Conservation (phyloP, 345 rosid genomes). For the Clausena lansium region DNA sequence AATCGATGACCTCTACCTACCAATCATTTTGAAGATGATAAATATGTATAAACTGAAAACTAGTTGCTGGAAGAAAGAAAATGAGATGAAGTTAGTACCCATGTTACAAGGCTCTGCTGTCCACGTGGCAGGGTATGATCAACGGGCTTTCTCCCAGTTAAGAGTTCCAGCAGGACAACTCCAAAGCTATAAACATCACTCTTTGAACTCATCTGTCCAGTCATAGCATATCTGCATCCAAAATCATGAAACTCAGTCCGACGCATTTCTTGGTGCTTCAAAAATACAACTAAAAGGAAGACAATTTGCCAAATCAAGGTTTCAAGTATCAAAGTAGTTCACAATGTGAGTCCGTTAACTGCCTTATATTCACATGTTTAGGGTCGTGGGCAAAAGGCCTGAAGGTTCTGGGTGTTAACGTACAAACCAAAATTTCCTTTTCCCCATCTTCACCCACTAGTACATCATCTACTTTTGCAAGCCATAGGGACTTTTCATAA, state of each 20-base stretch:
- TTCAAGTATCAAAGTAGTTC: neutral
- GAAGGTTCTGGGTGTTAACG: neutral
- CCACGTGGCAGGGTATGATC: slow-evolving; percentile 84
- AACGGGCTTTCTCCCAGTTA: slow-evolving; percentile 84
- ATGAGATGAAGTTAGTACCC: slow-evolving; percentile 41
- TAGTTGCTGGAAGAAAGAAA: neutral
- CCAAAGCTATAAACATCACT: slow-evolving; percentile 88
- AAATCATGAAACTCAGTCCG: neutral
- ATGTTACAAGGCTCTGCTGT: slow-evolving; percentile 80
- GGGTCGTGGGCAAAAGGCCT: neutral
- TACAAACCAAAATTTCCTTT: neutral
- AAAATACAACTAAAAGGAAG: neutral
- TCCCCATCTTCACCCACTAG: neutral
- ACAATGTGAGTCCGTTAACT: neutral
- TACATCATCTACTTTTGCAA: neutral
- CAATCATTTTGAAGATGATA: neutral
- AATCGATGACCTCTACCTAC: neutral
- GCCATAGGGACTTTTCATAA: neutral
- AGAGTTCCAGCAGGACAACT: slow-evolving; percentile 73
- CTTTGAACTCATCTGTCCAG: slow-evolving; percentile 72
- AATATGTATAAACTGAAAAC: neutral
- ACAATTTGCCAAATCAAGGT: neutral
- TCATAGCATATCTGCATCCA: slow-evolving; percentile 68
- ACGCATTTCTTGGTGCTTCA: neutral
- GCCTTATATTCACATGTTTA: neutral